These are phyloP conservation scores for Penicillium aurantiogriseum DNA, from an alignment of 2,329 filamentous ascomycete genomes.

Conservation along the genomic window DNA sequence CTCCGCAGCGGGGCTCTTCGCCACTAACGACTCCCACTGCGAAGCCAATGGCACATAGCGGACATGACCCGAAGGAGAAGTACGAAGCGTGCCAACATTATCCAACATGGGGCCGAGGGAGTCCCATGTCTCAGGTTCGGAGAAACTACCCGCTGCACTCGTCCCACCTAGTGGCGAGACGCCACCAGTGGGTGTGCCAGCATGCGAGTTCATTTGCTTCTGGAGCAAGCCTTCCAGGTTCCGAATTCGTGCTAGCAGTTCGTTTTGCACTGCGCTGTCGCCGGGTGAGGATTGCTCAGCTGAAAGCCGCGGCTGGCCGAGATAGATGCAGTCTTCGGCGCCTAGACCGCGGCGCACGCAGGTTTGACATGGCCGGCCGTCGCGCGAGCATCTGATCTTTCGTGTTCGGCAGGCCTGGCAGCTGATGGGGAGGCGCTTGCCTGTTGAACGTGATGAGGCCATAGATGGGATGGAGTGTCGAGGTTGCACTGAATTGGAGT, in stretches of 20 bases:
- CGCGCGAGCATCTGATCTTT: slow-evolving; percentile 43
- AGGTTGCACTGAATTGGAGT: background rate
- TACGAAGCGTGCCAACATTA: slow-evolving; percentile 32
- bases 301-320: slow-evolving; percentile 35
- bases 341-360: slow-evolving; percentile 41
- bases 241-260: slow-evolving; percentile 36
- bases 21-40: slow-evolving; percentile 33
- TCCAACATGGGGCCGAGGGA: slow-evolving; percentile 21
- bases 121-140: slow-evolving; percentile 26
- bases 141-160: slow-evolving; percentile 30
- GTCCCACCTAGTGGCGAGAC: slow-evolving; percentile 29
- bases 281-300: slow-evolving; percentile 23
- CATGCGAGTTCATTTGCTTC: slow-evolving; percentile 30
- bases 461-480: slow-evolving; percentile 11
- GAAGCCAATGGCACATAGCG: slow-evolving; percentile 37
- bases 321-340: slow-evolving; percentile 39
- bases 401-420: slow-evolving; percentile 43
- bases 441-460: slow-evolving; percentile 29
- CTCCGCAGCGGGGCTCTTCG: slow-evolving; percentile 25
- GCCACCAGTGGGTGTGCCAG: slow-evolving; percentile 21
- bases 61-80: slow-evolving; percentile 36
- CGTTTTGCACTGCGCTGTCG: slow-evolving; percentile 30
- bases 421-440: slow-evolving; percentile 41
- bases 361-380: slow-evolving; percentile 41
- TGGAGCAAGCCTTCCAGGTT: slow-evolving; percentile 39